These are phyloP conservation scores for Suzukiozyma palmioleophila DNA, from an alignment of 1,139 yeast species.

Conservation along the genomic window DNA sequence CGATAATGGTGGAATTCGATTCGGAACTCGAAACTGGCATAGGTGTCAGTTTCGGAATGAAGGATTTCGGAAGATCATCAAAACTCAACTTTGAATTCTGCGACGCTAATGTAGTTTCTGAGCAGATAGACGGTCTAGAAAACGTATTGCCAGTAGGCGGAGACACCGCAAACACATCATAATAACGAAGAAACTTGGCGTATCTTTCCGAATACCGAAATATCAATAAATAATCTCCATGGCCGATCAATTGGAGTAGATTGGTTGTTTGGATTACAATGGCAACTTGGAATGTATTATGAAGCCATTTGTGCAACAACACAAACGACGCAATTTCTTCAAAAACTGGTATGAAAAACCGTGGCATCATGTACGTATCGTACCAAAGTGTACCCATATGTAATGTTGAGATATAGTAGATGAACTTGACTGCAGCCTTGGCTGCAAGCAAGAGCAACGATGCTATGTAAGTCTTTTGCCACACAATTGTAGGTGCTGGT, in stretches of 20 bases:
- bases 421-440: background rate
- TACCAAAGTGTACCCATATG: background rate
- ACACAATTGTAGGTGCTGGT: background rate
- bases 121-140: background rate
- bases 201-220: background rate
- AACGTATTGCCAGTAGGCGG: background rate
- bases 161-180: background rate
- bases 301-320: background rate
- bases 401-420: background rate
- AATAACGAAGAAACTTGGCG: background rate
- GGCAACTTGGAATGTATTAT: background rate
- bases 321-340: background rate
- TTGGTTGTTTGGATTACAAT: background rate
- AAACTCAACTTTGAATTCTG: background rate
- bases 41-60: constrained; percentile 18
- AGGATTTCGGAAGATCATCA: background rate
- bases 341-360: constrained; percentile 1
- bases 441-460: background rate
- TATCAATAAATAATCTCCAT: background rate
- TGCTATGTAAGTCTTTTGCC: background rate
- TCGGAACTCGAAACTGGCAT: constrained; percentile 10
- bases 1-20: constrained; percentile 28
- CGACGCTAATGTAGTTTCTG: background rate
- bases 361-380: background rate
- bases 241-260: background rate